Base-by-base conservation (phyloP, 2,329 filamentous ascomycete species). In the Seiridium unicorne region DNA sequence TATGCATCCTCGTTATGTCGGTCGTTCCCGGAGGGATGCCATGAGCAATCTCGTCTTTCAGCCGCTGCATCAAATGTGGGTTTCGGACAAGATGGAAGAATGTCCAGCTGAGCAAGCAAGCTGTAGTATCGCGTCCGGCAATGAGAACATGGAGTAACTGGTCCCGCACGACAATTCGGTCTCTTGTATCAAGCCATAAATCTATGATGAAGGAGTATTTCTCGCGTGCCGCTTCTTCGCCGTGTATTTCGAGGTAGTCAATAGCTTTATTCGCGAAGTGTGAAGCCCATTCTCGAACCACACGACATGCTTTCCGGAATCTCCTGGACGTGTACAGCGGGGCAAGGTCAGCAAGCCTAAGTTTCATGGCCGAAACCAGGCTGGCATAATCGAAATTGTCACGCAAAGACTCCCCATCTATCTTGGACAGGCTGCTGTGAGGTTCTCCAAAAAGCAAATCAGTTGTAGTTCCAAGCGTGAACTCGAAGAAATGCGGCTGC, bases 161-260 rank as follows among this genome's bases (percentile, higher is more conserved):
- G 38, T 67, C 65, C 5, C 65, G 61, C 13, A 67, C 63, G 38
- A 44, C 36, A 11, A 11, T 11, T 8, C 57, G 36, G 38, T 59
- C 49, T 5, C 36, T 18, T 18, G 42, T 54, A 11, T 59, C 57
- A 13, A 31, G 57, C 72, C 69, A 60, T 53, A 66, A 32, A 65
- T 70, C 72, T 75, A 83, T 68, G 70, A 79, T 68, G 59, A 78
- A 72, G 47, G 81, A 66, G 62, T 81, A 84, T 48, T 68, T 75
- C 63, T 77, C 72, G 4, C 34, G 10, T 8, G 62, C 62, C 7
- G 44, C 47, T 32, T 66, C 62, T 18, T 61, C 59, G 3, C 61
- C 62, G 10, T 54, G 7, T 4, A 56, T 40, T 1, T 63, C 55
- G n/a, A 57, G 53, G 34, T 61, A 62, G 11, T 60, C 46, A 13